These are phyloP conservation scores for Fusarium sp. DNA, from an alignment of 2,329 filamentous ascomycete genomes.

Conservation along the genomic window DNA sequence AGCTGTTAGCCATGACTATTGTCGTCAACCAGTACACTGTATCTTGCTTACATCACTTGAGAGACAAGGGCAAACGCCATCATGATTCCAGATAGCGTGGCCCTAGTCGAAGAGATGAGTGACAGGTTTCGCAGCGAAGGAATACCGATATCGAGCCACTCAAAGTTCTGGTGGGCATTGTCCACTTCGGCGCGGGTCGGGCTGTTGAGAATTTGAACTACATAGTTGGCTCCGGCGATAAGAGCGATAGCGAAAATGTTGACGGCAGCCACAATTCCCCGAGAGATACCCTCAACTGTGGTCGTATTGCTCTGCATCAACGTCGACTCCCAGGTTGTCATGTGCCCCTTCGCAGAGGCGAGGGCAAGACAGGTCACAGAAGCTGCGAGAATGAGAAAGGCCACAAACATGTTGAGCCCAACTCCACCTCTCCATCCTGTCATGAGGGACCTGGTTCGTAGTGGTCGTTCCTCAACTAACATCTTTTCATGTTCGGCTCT, in stretches of 20 bases:
- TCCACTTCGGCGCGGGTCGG: conserved; percentile 63
- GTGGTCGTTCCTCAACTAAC: conserved; percentile 39
- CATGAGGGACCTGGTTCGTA: conserved; percentile 42
- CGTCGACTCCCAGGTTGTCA: conserved; percentile 50
- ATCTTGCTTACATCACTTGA: conserved; percentile 61
- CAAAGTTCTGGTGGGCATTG: conserved; percentile 56
- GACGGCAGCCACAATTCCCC: conserved; percentile 57
- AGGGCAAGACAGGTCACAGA: conserved; percentile 55
- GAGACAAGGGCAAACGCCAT: conserved; percentile 57
- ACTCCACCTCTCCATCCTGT: conserved; percentile 62
- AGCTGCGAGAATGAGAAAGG: conserved; percentile 53
- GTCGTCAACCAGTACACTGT: neutral
- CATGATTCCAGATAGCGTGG: conserved; percentile 53
- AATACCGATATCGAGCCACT: conserved; percentile 66
- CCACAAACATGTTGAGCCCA: conserved; percentile 55
- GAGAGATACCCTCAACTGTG: conserved; percentile 51
- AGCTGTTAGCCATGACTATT: conserved; percentile 16
- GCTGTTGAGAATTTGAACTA: conserved; percentile 65
- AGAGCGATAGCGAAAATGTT: conserved; percentile 57
- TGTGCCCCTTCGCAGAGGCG: conserved; percentile 49
- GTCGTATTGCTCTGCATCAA: conserved; percentile 55
- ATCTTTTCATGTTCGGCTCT: conserved; percentile 45
- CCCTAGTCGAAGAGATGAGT: conserved; percentile 56
- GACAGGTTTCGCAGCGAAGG: conserved; percentile 63
- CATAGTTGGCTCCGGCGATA: conserved; percentile 63